A percentile compares a stretch with the other conserved stretches of the same genome.
Evolutionary conservation across 2,329 filamentous ascomycete species (phyloP).

Genomic region (Septoria linicola): DNA sequence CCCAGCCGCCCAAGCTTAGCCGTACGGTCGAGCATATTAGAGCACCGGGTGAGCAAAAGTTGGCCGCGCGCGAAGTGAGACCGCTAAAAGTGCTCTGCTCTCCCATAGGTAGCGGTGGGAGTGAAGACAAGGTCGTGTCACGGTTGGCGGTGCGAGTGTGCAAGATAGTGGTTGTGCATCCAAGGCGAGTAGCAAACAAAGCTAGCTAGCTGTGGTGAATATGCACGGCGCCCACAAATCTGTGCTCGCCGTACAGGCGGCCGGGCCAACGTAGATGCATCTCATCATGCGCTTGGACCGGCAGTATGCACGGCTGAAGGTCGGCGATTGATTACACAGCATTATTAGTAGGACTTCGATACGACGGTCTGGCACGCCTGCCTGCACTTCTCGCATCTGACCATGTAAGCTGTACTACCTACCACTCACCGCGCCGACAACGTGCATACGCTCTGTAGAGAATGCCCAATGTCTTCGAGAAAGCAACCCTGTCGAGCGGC

Average conservation of each 20-base stretch:
- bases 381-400: slow-evolving; percentile 1
- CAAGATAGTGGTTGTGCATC: background rate
- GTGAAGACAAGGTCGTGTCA: slow-evolving; percentile 3
- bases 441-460: too few relatives aligned
- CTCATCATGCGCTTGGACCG: background rate
- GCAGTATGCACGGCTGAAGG: slow-evolving; percentile 6
- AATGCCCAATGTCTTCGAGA: too few relatives aligned
- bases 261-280: slow-evolving; percentile 3
- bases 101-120: slow-evolving; percentile 12
- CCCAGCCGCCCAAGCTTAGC: slow-evolving; percentile 7
- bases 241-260: background rate
- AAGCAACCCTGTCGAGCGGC: too few relatives aligned
- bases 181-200: slow-evolving; percentile 9
- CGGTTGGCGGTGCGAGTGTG: background rate
- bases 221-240: slow-evolving; percentile 7
- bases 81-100: background rate
- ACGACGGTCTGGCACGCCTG: slow-evolving; percentile 2
- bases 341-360: slow-evolving; percentile 6
- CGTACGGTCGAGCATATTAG: background rate
- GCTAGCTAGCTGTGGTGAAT: slow-evolving; percentile 5
- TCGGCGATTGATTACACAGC: slow-evolving; percentile 1
- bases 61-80: slow-evolving; percentile 6
- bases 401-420: slow-evolving; percentile 1
- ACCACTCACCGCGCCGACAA: background rate
- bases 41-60: background rate